Evolutionary conservation across 768 basidiomycete species (phyloP), one percentile per base, ranked within the genome.

Genomic region (Omphalotus guepiniiformis): DNA sequence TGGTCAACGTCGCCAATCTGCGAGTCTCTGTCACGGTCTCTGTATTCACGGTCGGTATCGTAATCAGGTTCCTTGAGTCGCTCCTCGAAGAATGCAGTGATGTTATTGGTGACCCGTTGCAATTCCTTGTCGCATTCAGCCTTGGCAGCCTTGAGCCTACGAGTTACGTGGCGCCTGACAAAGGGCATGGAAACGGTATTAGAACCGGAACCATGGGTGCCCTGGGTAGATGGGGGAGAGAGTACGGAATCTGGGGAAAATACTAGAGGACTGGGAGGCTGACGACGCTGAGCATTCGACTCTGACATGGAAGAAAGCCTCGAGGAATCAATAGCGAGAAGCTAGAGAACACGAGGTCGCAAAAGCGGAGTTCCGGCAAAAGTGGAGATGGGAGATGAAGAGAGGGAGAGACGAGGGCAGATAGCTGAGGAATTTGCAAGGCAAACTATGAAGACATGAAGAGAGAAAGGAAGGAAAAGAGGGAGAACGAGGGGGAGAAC

Each of bases 51-150:
- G 62, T 87, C 86, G 16, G 68, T 62, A 60, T 87, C 85, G 56
- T 80, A 75, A 63, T 91, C 85, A 44, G 76, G 81, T 53, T 90
- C 88, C 37, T 86, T 75, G 29, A 95, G 77, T 57, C 85, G 80
- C 61, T 93, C 88, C 70, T 99, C 95, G 56, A 96, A 95, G 68
- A 93, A 97, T 30, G 82, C 67, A 53, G 95, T 95, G 73, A 99
- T 93, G 51, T 84, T 90, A 67, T 90, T 85, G 50, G 94, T 92
- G 62, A 97, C 88, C 61, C 92, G 86, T 60, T 86, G 84, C 7
- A 99, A 81, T 67, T 96, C 93, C 73, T 88, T 89, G 79, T 99
- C 93, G 74, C 95, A 99, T 54, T 90, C 89, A 42, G 88, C 82
- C 73, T 99, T 98, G 49, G 95, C 93, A 3, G 86, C 87, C 71